Evolutionary conservation across 202 grass and related monocot species (phyloP), one percentile per base, ranked within the genome.

Genomic region (Zoysia matrella): DNA sequence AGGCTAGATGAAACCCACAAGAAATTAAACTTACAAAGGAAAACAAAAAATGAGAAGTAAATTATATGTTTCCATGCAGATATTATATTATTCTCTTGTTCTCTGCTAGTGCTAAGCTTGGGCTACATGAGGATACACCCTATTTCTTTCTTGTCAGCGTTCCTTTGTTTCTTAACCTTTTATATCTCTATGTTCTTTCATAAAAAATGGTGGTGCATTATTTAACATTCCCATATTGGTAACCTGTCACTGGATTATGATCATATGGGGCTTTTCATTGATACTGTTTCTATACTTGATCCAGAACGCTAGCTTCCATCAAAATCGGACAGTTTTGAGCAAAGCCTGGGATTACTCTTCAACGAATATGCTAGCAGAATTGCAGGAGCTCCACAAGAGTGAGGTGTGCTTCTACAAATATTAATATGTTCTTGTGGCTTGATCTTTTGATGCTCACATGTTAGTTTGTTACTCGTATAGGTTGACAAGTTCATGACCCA

Each of bases 401-500:
- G 22, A 30, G 22, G 22, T 30, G 22, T 30, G 22, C 22, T 30
- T 30, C 22, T 30, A 30, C 22, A 30, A 30, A 30, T 30, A 30
- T 30, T 30, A 30, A 30, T 30, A 30, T 30, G 22, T 30, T 30
- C 22, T 30, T 30, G 22, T 30, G 22, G 22, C 22, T 30, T 30
- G 22, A 30, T 30, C 22, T 30, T 30, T 30, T 92, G 22, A 30
- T 52, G 14, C 49, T 63, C 1, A 56, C 9, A 46, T 48, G 47
- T 89, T 89, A 22, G 3, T 75, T 68, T 76, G 49, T 62, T 82
- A 14, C 65, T 79, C 52, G 80, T 69, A 72, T 74, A 99, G 92
- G 90, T 87, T 40, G 93, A 94, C 52, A 93, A 90, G 47, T 90
- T 99, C 78, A 87, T 99, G 91, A 71, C 80, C 50, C 65, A 99